Evolutionary conservation across 331 rosid species (phyloP).

Genomic region (Arachis monticola): DNA sequence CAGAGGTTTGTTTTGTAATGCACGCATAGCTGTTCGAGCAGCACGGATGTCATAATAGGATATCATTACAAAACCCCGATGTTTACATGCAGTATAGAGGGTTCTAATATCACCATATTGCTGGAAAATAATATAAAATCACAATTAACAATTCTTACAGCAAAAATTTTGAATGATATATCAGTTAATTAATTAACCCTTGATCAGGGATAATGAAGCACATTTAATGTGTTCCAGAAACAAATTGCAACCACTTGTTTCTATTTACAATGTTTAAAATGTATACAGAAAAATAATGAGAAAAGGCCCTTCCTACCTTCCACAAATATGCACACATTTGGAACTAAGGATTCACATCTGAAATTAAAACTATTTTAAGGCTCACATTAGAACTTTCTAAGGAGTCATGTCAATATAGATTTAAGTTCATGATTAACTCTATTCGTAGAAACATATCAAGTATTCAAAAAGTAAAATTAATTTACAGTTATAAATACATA

Average conservation of each 20-base stretch:
- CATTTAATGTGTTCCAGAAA: too few species aligned
- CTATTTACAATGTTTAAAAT: background rate
- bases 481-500: background rate
- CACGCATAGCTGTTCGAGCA: too few species aligned
- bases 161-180: slow-evolving; percentile 16
- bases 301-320: background rate
- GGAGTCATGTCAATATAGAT: background rate
- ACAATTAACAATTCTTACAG: slow-evolving; percentile 28
- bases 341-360: background rate
- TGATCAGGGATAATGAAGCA: too few species aligned
- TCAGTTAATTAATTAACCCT: too few species aligned
- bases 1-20: too few species aligned
- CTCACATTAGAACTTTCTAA: background rate
- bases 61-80: too few species aligned
- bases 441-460: background rate
- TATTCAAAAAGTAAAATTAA: background rate
- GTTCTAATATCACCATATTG: too few species aligned
- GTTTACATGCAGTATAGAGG: too few species aligned
- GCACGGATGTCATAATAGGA: too few species aligned
- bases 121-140: slow-evolving; percentile 31
- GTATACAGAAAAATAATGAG: background rate
- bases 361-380: background rate
- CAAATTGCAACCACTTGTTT: too few species aligned
- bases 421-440: background rate
- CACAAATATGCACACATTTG: background rate